phyloP scores from a whole-genome alignment of 768 basidiomycete genomes.

The Gyrodon lividus region DNA sequence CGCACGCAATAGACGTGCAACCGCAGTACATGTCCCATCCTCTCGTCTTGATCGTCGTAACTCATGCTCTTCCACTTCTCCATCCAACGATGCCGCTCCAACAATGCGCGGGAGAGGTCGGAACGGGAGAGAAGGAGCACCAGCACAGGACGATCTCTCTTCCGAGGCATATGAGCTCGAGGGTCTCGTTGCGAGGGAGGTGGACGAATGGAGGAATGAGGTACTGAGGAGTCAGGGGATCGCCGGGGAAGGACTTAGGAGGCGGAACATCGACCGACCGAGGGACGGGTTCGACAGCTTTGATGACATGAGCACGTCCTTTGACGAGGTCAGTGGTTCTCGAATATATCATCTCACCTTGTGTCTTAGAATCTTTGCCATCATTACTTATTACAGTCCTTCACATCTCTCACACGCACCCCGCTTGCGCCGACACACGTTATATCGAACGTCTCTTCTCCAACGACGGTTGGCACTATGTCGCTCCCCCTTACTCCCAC shows the following conservation, averaged over 20 bases:
- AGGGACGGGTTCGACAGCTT: slow-evolving; percentile 15
- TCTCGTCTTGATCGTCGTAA: slow-evolving; percentile 14
- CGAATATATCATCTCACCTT: not conserved
- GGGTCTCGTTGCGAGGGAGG: slow-evolving; percentile 48
- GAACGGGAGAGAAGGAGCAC: slow-evolving; percentile 1
- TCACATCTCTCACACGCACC: slow-evolving; percentile 43
- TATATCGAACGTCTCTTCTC: slow-evolving; percentile 39
- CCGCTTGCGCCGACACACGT: slow-evolving; percentile 51
- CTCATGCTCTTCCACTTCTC: slow-evolving; percentile 9
- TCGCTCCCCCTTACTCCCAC: slow-evolving; percentile 18
- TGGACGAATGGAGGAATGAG: slow-evolving; percentile 52
- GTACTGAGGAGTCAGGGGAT: slow-evolving; percentile 33
- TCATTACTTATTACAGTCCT: slow-evolving; percentile 36
- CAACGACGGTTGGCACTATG: slow-evolving; percentile 12
- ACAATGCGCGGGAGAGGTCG: slow-evolving; percentile 3
- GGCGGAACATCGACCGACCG: slow-evolving; percentile 4
- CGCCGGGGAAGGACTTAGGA: slow-evolving; percentile 1
- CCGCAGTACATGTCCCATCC: slow-evolving; percentile 18
- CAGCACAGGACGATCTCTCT: slow-evolving; percentile 16
- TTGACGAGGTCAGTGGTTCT: slow-evolving; percentile 47
- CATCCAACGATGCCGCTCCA: slow-evolving; percentile 8
- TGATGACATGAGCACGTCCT: slow-evolving; percentile 26
- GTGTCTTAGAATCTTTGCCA: not conserved
- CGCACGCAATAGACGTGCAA: slow-evolving; percentile 26
- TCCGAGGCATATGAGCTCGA: slow-evolving; percentile 47